Base-by-base conservation (phyloP, 345 rosid genomes). In the Clarkia xantiana region DNA sequence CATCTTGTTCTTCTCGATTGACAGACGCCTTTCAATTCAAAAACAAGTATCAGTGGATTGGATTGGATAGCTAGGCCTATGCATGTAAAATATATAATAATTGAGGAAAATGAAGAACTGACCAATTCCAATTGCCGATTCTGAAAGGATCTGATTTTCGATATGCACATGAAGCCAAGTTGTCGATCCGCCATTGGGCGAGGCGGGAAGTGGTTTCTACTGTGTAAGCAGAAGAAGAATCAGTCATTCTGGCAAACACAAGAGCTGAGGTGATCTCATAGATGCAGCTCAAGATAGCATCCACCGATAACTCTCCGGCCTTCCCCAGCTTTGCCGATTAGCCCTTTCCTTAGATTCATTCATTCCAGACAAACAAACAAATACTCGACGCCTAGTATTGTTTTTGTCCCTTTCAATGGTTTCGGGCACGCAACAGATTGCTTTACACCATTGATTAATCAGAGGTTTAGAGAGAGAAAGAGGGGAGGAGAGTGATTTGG, bases 61-160 rank as follows among this genome's bases (percentile, higher is more conserved):
- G n/a, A n/a, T n/a, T n/a, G n/a, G n/a, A n/a, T n/a, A n/a, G n/a
- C n/a, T n/a, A n/a, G n/a, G n/a, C n/a, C n/a, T n/a, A n/a, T n/a
- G n/a, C n/a, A n/a, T n/a, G n/a, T n/a, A n/a, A n/a, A n/a, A n/a
- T n/a, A n/a, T n/a, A n/a, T n/a, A n/a, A n/a, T n/a, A n/a, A n/a
- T n/a, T n/a, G n/a, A n/a, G n/a, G n/a, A n/a, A n/a, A n/a, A n/a
- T n/a, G n/a, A n/a, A n/a, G n/a, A 40, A 25, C 63, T 11, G 20
- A 90, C 97, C 97, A 90, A 56, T 83, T 83, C 97, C 97, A 90
- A 23, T 66, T 72, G 60, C 98, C 98, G 71, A 90, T 81, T 80
- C 71, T 83, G 94, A 90, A 90, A 69, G 97, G 83, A 62, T 90
- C 94, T 67, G 97, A 86, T 67, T 90, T 90, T 71, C 94, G 95